Evolutionary conservation across 176 grass and related monocot species (phyloP).

Genomic region (Avena sativa): DNA sequence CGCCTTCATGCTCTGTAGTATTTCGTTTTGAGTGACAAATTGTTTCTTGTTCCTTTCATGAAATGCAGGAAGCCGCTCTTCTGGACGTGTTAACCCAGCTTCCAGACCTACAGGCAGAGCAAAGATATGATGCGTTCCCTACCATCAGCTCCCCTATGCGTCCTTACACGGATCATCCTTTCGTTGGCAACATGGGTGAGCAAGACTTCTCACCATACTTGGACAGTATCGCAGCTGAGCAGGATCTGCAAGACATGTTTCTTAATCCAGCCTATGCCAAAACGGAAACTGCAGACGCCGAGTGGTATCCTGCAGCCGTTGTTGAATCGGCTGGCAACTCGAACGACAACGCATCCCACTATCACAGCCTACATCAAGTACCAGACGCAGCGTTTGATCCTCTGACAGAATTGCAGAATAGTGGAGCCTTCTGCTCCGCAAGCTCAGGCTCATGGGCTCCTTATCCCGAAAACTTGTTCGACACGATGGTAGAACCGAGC

Average conservation of each 20-base stretch:
- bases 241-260: constrained; percentile 34
- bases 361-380: constrained; percentile 10
- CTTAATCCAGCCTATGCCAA: constrained; percentile 11
- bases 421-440: constrained; percentile 1
- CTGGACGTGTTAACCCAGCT: constrained; percentile 39
- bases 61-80: constrained; percentile 34
- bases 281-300: constrained; percentile 8
- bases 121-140: constrained; percentile 41
- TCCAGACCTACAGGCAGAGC: constrained; percentile 37
- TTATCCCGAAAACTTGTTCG: constrained; percentile 38
- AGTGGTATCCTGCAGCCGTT: neutral
- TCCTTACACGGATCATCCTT: constrained; percentile 63
- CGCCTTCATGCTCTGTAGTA: neutral
- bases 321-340: neutral
- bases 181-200: constrained; percentile 35
- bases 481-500: neutral
- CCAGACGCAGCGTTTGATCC: neutral
- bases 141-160: constrained; percentile 54
- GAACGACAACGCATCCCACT: constrained; percentile 15
- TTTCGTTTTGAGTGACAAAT: neutral
- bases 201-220: constrained; percentile 33
- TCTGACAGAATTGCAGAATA: constrained; percentile 33
- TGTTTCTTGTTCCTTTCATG: neutral
- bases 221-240: constrained; percentile 17
- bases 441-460: constrained; percentile 5